phyloP scores from a whole-genome alignment of 176 grass and related monocot species.

The Dactylis glomerata region DNA sequence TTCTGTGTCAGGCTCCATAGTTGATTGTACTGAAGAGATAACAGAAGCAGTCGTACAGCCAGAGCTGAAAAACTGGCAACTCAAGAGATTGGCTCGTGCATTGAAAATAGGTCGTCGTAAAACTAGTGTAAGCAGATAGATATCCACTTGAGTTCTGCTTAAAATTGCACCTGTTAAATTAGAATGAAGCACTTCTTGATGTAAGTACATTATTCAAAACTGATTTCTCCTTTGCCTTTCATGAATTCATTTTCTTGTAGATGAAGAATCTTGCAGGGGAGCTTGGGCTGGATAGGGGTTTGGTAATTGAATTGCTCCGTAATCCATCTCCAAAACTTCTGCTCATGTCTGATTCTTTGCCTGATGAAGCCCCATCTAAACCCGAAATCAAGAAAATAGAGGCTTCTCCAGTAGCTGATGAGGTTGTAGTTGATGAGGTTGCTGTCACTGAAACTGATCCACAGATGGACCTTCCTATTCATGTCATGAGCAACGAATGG shows the following conservation, averaged over 20 bases:
- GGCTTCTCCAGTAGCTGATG: constrained; percentile 21
- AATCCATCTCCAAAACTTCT: constrained; percentile 93
- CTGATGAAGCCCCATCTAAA: constrained; percentile 59
- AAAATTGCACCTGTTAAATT: neutral
- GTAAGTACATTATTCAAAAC: neutral
- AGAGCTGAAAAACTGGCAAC: constrained; percentile 81
- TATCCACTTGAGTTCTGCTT: neutral
- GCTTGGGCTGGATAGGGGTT: constrained; percentile 70
- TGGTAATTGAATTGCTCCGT: constrained; percentile 77
- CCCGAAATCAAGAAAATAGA: constrained; percentile 37
- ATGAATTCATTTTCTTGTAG: constrained; percentile 39
- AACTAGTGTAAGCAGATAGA: constrained; percentile 62
- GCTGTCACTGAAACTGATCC: constrained; percentile 39
- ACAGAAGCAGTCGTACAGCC: constrained; percentile 12
- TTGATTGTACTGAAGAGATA: constrained; percentile 26
- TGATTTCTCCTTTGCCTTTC: constrained; percentile 11
- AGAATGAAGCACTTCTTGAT: neutral
- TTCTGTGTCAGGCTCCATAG: neutral
- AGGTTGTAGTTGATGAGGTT: constrained; percentile 23
- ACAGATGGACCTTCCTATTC: constrained; percentile 47
- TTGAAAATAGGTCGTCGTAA: constrained; percentile 75
- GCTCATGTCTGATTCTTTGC: constrained; percentile 84
- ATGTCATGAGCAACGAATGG: constrained; percentile 55
- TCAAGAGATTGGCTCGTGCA: constrained; percentile 66
- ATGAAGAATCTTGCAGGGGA: constrained; percentile 91